Evolutionary conservation across 495 filamentous ascomycete species (phyloP).

Genomic region (Rhypophila decipiens): DNA sequence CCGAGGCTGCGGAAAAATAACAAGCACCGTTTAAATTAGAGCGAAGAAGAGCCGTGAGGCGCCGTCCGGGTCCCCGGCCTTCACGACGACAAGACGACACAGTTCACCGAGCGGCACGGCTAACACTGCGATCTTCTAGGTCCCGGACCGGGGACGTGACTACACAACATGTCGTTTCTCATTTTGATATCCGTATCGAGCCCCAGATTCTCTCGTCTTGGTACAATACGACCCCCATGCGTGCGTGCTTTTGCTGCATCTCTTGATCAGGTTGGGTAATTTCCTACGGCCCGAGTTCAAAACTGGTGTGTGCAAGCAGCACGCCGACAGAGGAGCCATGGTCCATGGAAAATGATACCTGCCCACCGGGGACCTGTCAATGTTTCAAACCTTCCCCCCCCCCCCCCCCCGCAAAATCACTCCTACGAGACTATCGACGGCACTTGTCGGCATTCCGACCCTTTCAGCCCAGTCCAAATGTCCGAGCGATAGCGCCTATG

Average conservation of each 20-base stretch:
- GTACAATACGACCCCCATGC: too few species aligned
- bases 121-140: neutral
- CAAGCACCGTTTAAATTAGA: conserved; percentile 26
- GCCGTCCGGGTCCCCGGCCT: conserved; percentile 6
- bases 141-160: neutral
- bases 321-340: too few species aligned
- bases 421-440: neutral
- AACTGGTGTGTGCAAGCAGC: too few species aligned
- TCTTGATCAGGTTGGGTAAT: too few species aligned
- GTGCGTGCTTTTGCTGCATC: too few species aligned
- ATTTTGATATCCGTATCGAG: too few species aligned
- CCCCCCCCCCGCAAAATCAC: conserved; percentile 1
- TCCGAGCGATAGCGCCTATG: neutral
- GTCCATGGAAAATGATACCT: too few species aligned
- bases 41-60: conserved; percentile 34
- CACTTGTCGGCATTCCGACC: conserved; percentile 3
- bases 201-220: too few species aligned
- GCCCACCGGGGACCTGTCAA: conserved; percentile 8
- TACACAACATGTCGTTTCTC: too few species aligned
- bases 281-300: too few species aligned
- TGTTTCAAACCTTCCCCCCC: neutral
- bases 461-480: neutral
- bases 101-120: conserved; percentile 1
- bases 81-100: conserved; percentile 9
- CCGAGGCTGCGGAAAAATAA: neutral